phyloP scores from a whole-genome alignment of 2,329 filamentous ascomycete species.

The Epichloe gansuensis region DNA sequence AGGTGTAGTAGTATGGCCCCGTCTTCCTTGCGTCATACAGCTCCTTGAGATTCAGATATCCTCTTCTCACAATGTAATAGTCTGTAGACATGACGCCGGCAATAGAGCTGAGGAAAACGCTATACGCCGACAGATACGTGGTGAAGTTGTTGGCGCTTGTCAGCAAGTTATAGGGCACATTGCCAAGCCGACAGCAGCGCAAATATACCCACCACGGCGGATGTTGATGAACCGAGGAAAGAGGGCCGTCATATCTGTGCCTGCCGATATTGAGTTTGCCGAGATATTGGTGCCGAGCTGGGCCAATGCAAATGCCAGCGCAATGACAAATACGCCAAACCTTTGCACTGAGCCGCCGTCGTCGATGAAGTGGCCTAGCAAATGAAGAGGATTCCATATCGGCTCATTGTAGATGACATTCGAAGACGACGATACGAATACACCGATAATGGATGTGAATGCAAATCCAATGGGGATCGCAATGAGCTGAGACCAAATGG shows the following conservation, averaged over 20 bases:
- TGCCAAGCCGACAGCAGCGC: conserved; percentile 63
- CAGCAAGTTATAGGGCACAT: conserved; percentile 80
- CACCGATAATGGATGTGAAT: conserved; percentile 74
- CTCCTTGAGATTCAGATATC: conserved; percentile 66
- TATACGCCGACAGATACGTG: conserved; percentile 83
- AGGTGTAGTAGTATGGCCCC: conserved; percentile 62
- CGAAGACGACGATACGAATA: conserved; percentile 64
- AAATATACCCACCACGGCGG: conserved; percentile 76
- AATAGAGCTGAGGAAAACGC: conserved; percentile 86
- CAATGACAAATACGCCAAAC: conserved; percentile 65
- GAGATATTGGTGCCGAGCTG: conserved; percentile 82
- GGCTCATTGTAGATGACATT: conserved; percentile 52
- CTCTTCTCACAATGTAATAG: conserved; percentile 76
- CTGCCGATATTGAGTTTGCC: conserved; percentile 73
- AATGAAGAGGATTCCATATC: conserved; percentile 62
- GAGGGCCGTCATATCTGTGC: conserved; percentile 71
- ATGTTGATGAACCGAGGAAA: conserved; percentile 74
- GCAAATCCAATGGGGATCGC: conserved; percentile 62
- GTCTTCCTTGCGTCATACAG: conserved; percentile 61
- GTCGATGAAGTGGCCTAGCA: conserved; percentile 55
- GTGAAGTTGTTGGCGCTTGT: conserved; percentile 70
- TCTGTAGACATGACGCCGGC: conserved; percentile 83
- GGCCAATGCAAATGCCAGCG: conserved; percentile 59
- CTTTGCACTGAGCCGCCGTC: conserved; percentile 57
- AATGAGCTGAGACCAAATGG: conserved; percentile 68